phyloP scores from a whole-genome alignment of 257 asterid genomes.

The Avicennia marina region DNA sequence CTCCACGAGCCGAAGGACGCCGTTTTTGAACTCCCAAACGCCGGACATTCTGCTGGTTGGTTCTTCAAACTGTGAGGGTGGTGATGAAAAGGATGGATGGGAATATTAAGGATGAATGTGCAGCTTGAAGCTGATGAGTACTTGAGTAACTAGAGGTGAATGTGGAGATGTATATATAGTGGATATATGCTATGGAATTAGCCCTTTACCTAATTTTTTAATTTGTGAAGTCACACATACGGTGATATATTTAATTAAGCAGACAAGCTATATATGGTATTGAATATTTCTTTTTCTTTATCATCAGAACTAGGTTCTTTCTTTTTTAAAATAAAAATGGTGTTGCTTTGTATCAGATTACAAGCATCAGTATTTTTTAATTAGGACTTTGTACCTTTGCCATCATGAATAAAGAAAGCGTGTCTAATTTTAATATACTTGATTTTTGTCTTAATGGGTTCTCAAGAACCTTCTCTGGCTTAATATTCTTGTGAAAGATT shows the following conservation, averaged over 20 bases:
- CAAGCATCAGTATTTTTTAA: slow-evolving; percentile 22
- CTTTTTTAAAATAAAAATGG: slow-evolving; percentile 14
- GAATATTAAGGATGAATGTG: too few species aligned
- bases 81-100: background rate
- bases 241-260: background rate
- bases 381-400: background rate
- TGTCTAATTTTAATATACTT: slow-evolving; percentile 17
- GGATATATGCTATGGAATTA: slow-evolving; percentile 18
- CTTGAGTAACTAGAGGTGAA: too few species aligned
- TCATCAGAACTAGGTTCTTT: slow-evolving; percentile 39
- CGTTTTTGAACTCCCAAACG: slow-evolving; percentile 24
- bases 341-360: slow-evolving; percentile 17
- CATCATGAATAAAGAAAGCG: slow-evolving; percentile 28
- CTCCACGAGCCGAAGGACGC: slow-evolving; percentile 19
- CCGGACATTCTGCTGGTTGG: slow-evolving; percentile 34
- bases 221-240: too few species aligned
- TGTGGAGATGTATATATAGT: slow-evolving; percentile 22
- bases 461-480: slow-evolving; percentile 30
- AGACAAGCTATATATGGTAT: slow-evolving; percentile 19
- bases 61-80: background rate
- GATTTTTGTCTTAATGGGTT: slow-evolving; percentile 35
- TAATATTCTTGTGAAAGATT: slow-evolving; percentile 15
- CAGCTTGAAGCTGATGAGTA: too few species aligned
- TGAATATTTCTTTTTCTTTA: slow-evolving; percentile 18
- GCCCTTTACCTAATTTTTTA: background rate